phyloP scores from a whole-genome alignment of 1,139 yeast genomes.

The Blastobotrys raffinosifermentans region DNA sequence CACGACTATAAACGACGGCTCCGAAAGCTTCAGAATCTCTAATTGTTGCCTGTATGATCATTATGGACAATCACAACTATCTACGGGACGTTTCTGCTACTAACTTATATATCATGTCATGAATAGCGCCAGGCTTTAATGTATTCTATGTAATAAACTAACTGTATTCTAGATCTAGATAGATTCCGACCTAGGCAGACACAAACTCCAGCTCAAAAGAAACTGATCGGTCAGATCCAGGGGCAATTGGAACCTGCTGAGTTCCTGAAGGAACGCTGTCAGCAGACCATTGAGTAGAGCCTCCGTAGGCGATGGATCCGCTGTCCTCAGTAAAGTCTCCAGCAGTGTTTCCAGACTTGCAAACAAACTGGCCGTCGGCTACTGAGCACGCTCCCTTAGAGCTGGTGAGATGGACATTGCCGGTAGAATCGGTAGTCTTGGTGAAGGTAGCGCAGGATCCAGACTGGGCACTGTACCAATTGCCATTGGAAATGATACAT shows the following conservation, averaged over 20 bases:
- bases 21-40: background rate
- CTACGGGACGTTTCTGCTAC: too few relatives aligned
- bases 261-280: slow-evolving; percentile 44
- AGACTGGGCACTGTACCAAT: slow-evolving; percentile 55
- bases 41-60: too few relatives aligned
- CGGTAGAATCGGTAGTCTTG: slow-evolving; percentile 51
- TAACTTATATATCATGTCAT: too few relatives aligned
- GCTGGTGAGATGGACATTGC: slow-evolving; percentile 62
- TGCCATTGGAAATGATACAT: slow-evolving; percentile 78
- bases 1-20: background rate
- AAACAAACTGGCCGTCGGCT: slow-evolving; percentile 34
- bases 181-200: too few relatives aligned
- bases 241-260: slow-evolving; percentile 48
- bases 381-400: slow-evolving; percentile 73
- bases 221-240: slow-evolving; percentile 42
- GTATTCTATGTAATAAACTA: too few relatives aligned
- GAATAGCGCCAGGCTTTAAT: too few relatives aligned
- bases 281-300: slow-evolving; percentile 60
- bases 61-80: too few relatives aligned
- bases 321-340: slow-evolving; percentile 31
- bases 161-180: too few relatives aligned
- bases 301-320: slow-evolving; percentile 52
- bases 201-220: slow-evolving; percentile 43
- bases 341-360: slow-evolving; percentile 25
- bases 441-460: slow-evolving; percentile 85